Conservation (phyloP, 2,329 filamentous ascomycete species). For the Exophiala sp. region DNA sequence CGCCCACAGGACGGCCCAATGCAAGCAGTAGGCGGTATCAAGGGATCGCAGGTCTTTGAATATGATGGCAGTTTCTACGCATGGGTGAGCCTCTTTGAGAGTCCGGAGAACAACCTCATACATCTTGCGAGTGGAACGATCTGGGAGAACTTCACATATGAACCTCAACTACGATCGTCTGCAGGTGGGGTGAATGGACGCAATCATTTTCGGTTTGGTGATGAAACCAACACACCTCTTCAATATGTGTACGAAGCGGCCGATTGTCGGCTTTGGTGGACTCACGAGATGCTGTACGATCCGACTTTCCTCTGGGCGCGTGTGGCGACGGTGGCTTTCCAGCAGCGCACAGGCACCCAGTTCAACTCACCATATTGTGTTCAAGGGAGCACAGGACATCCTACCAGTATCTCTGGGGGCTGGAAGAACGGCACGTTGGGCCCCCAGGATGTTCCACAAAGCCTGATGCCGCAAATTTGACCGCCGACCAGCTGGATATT, state of each 20-base stretch:
- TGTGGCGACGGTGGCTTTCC: slow-evolving; percentile 39
- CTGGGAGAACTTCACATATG: slow-evolving; percentile 21
- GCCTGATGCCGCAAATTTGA: neutral
- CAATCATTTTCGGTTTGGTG: slow-evolving; percentile 45
- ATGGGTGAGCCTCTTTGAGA: slow-evolving; percentile 15
- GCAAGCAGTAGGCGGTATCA: slow-evolving; percentile 64
- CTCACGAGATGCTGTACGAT: slow-evolving; percentile 51
- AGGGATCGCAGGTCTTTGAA: slow-evolving; percentile 42
- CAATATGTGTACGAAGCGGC: slow-evolving; percentile 62
- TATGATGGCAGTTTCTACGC: neutral
- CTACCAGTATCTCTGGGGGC: slow-evolving; percentile 25
- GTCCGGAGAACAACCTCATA: slow-evolving; percentile 8
- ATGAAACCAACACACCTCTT: slow-evolving; percentile 44
- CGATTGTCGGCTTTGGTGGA: slow-evolving; percentile 60
- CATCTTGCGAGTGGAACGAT: slow-evolving; percentile 20
- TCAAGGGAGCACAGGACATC: slow-evolving; percentile 18
- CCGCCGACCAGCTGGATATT: too few species aligned
- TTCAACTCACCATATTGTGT: slow-evolving; percentile 25
- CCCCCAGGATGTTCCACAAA: slow-evolving; percentile 16
- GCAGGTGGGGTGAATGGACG: slow-evolving; percentile 44
- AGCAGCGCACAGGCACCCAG: slow-evolving; percentile 18
- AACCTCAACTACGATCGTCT: slow-evolving; percentile 8
- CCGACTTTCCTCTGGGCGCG: slow-evolving; percentile 53
- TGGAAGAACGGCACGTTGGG: slow-evolving; percentile 21
- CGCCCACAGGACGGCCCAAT: slow-evolving; percentile 54